Base-by-base conservation (phyloP, 768 basidiomycete genomes). In the Panaeolus papilionaceus region DNA sequence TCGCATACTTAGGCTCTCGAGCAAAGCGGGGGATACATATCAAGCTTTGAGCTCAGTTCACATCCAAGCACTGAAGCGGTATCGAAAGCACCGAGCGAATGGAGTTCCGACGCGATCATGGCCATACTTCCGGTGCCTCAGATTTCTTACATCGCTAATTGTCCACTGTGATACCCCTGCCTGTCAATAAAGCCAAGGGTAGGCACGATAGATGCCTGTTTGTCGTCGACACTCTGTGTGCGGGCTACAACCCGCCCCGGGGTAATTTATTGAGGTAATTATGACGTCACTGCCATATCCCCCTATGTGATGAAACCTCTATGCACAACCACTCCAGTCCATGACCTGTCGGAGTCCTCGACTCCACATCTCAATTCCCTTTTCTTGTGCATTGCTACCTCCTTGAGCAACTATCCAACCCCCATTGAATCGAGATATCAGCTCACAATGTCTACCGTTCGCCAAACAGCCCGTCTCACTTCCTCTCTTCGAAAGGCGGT, bases 261-360 rank as follows among this genome's bases (percentile, higher is more conserved):
- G 33, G 54, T 58, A 58, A 12, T 7, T 1, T 12, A n/a, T 58
- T 16, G 54, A 58, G 26, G 47, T 51, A 23, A 23, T 23, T 7
- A 51, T 58, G 54, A 58, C 54, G 33, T 58, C 54, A 58, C 33
- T 16, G 1, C 12, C 4, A 8, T 18, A 28, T 3, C 11, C 1
- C 33, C 54, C 26, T 23, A 58, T 58, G 54, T 33, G 28, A 37
- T 58, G 54, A 58, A 58, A 58, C 54, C 54, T 33, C 54, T 18
- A 10, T 12, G 23, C 28, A 33, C 14, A 58, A 58, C 3, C n/a
- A 58, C 54, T 58, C 54, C 54, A 58, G 20, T 28, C 26, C 37
- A 23, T 33, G 28, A 58, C 54, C 49, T 14, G 49, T 51, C 14
- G 49, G 49, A 28, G 33, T 28, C 11, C 26, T 5, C 2, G 4